phyloP scores from a whole-genome alignment of 805 yeast species.

The Candida pseudoglaebosa region DNA sequence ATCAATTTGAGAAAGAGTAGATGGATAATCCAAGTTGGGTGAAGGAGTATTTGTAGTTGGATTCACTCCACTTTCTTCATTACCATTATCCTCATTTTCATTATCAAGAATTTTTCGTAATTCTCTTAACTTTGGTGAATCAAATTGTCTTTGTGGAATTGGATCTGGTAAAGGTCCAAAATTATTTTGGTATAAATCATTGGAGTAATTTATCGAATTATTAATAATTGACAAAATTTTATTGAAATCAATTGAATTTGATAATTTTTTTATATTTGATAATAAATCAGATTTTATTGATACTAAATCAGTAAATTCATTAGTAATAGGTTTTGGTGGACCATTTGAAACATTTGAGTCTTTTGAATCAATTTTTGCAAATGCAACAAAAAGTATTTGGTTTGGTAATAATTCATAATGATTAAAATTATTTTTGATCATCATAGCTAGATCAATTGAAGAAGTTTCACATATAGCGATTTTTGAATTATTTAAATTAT shows the following conservation, averaged over 20 bases:
- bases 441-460: conserved; percentile 69
- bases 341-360: conserved; percentile 1
- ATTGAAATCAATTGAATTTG: conserved; percentile 22
- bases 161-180: conserved; percentile 80
- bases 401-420: conserved; percentile 84
- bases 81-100: conserved; percentile 28
- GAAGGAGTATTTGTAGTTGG: no score
- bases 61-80: neutral
- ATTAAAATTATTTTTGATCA: conserved; percentile 71
- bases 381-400: conserved; percentile 69
- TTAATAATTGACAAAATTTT: conserved; percentile 46
- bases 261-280: conserved; percentile 14
- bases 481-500: conserved; percentile 16
- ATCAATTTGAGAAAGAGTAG: conserved; percentile 45
- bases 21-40: conserved; percentile 2
- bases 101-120: conserved; percentile 58
- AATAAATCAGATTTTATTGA: conserved; percentile 21
- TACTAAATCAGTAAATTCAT: conserved; percentile 18
- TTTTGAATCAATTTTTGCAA: conserved; percentile 58
- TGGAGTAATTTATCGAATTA: conserved; percentile 30
- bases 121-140: conserved; percentile 85
- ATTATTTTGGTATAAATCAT: conserved; percentile 47
- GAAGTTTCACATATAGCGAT: conserved; percentile 63
- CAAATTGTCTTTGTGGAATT: conserved; percentile 64
- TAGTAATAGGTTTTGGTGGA: neutral